phyloP scores from a whole-genome alignment of 306 rosid genomes.

The Vigna nakashimae region DNA sequence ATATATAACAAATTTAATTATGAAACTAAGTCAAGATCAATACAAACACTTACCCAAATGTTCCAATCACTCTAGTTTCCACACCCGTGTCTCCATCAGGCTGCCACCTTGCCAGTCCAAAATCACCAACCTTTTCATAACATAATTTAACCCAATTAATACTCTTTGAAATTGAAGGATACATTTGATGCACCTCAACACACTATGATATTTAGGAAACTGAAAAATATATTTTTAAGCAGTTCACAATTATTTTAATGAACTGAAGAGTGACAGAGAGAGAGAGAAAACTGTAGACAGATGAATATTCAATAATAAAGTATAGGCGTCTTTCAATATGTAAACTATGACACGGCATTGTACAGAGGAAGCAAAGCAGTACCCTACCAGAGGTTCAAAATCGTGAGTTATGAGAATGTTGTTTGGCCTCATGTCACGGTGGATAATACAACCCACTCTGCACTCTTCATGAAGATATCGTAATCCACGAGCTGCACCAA shows the following conservation, averaged over 20 bases:
- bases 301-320: constrained; percentile 20
- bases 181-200: constrained; percentile 39
- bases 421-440: constrained; percentile 99
- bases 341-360: constrained; percentile 2
- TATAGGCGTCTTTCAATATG: not conserved
- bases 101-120: constrained; percentile 99
- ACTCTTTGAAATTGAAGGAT: constrained; percentile 30
- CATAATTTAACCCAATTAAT: constrained; percentile 41
- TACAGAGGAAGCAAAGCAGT: not conserved
- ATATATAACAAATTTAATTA: not conserved
- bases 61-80: constrained; percentile 97
- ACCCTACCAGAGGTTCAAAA: constrained; percentile 90
- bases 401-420: constrained; percentile 99
- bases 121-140: constrained; percentile 87
- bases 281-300: not conserved
- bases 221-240: constrained; percentile 24
- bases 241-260: not conserved
- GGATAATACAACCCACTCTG: constrained; percentile 98
- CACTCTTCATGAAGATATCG: constrained; percentile 99
- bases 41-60: constrained; percentile 76
- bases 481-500: constrained; percentile 96
- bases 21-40: constrained; percentile 11
- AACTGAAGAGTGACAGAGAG: not conserved
- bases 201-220: not conserved
- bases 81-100: constrained; percentile 97